Evolutionary conservation across 306 rosid genomes (phyloP).

Genomic region (Alnus rubra): DNA sequence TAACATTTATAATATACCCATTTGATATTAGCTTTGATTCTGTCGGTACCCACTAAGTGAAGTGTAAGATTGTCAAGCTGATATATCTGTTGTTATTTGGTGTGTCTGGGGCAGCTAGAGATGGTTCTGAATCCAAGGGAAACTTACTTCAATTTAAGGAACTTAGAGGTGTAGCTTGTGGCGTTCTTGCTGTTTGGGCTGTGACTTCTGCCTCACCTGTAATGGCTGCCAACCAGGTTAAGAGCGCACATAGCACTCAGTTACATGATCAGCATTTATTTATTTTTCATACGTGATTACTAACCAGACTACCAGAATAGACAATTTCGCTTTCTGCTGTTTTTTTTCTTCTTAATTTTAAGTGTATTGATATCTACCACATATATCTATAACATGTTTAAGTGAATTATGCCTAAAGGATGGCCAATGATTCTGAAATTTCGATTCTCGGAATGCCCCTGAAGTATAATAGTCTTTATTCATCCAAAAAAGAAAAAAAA

Average conservation of each 20-base stretch:
- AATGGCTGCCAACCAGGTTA: constrained; percentile 83
- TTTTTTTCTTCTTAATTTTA: neutral
- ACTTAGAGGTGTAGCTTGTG: constrained; percentile 66
- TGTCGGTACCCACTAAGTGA: neutral
- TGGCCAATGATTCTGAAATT: neutral
- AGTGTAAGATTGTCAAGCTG: neutral
- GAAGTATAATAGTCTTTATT: no score
- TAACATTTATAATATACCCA: no score
- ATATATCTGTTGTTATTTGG: constrained; percentile 4
- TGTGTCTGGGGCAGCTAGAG: constrained; percentile 37
- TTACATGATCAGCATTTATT: neutral
- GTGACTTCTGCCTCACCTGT: constrained; percentile 71
- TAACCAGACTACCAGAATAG: no score
- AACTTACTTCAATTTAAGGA: constrained; percentile 35
- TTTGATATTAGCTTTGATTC: constrained; percentile 7
- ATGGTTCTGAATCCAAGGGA: constrained; percentile 43
- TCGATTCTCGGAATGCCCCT: no score
- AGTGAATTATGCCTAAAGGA: neutral
- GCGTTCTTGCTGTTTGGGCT: constrained; percentile 78
- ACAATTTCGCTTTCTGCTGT: neutral
- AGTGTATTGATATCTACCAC: neutral
- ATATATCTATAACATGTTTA: neutral
- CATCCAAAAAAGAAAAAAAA: no score
- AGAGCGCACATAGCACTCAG: neutral
- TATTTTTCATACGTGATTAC: neutral